Base-by-base conservation (phyloP, 441 rosid species). In the Lepidium campestre region DNA sequence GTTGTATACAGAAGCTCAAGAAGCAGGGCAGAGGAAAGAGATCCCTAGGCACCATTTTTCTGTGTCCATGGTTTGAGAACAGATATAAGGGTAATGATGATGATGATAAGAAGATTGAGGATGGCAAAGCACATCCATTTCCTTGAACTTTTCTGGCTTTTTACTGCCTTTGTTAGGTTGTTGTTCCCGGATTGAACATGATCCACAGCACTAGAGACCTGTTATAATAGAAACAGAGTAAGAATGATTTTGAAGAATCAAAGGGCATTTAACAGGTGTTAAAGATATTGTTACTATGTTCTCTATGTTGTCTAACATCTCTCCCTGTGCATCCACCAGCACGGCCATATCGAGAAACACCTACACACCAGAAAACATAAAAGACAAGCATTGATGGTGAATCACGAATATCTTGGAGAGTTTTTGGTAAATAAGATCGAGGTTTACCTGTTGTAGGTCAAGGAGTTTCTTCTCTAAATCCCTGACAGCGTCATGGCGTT, bases 261-360 rank as follows among this genome's bases (percentile, higher is more conserved):
- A 29, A 29, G 27, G 48, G 41, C 0, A 31, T 52, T 60, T 11
- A 37, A 29, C 50, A 54, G 57, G 39, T 27, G 11, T 6, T 46
- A 54, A 36, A 46, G 68, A 70, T 62, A 65, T 6, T 68, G 23
- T 65, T 83, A 90, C 96, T 82, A 92, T 96, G 32, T 89, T 77
- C 80, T 96, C 99, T 46, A 96, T 96, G 79, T 87, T 85, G 84
- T 96, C 93, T 6, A 96, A 80, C 97, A 93, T 86, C 68, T 96
- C 97, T 57, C 98, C 97, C 64, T 93, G 99, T 48, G 96, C 93
- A 39, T 93, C 96, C 48, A 93, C 97, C 79, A 96, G 72, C 47
- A 96, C 99, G 2, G 97, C 98, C 89, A 96, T 93, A 67, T 96
- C 99, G 47, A 93, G 71, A 81, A 90, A 96, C 70, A 90, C 77